phyloP scores from a whole-genome alignment of 768 basidiomycete species.

The Tylopilus subfusipes region DNA sequence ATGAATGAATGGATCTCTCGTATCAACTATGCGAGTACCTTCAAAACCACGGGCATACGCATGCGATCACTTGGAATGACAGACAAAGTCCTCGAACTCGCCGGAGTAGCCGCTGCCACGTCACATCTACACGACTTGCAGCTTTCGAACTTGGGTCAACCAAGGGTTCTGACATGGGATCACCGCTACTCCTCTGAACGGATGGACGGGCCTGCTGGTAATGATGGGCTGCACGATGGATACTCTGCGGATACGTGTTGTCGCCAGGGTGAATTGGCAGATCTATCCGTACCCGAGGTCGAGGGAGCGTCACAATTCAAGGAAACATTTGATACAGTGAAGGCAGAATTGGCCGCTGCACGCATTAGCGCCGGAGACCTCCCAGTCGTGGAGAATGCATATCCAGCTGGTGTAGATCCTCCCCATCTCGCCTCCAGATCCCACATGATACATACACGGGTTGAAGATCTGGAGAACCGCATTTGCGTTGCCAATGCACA shows the following conservation, averaged over 20 bases:
- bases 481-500: constrained; percentile 51
- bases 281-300: constrained; percentile 50
- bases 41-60: constrained; percentile 78
- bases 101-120: constrained; percentile 81
- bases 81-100: constrained; percentile 65
- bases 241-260: constrained; percentile 32
- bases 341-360: constrained; percentile 72
- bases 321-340: constrained; percentile 82
- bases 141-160: constrained; percentile 24
- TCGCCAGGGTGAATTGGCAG: constrained; percentile 1
- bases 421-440: constrained; percentile 43
- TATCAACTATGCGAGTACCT: constrained; percentile 93
- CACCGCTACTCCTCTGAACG: constrained; percentile 36
- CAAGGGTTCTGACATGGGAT: constrained; percentile 40
- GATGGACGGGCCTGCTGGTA: constrained; percentile 33
- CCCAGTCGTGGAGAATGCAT: constrained; percentile 11
- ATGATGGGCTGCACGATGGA: constrained; percentile 22
- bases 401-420: constrained; percentile 24
- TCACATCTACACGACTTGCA: constrained; percentile 76
- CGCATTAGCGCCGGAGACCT: constrained; percentile 32
- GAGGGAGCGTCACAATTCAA: constrained; percentile 68
- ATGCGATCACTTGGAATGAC: constrained; percentile 77
- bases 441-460: constrained; percentile 54
- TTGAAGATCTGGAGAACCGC: constrained; percentile 60
- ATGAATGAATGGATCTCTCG: constrained; percentile 87